A percentile compares a stretch with the other conserved stretches of the same genome.
Evolutionary conservation across 768 basidiomycete species (phyloP).

Genomic region (Suillus variegatus): DNA sequence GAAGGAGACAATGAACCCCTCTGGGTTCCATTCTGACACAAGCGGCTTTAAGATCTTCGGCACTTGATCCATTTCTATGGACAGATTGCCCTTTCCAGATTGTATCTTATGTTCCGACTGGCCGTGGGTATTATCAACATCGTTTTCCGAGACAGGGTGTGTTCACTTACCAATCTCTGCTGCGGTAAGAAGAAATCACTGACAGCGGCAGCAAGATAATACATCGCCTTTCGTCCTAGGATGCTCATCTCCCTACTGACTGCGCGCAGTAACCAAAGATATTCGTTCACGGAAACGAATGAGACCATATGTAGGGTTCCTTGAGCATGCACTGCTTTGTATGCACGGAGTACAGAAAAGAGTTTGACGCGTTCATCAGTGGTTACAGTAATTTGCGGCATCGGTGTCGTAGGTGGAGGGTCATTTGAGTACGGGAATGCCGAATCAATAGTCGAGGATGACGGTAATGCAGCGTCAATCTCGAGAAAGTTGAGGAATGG

Average conservation of each 20-base stretch:
- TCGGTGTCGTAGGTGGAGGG: constrained; percentile 18
- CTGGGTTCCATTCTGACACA: constrained; percentile 90
- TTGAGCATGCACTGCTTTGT: constrained; percentile 75
- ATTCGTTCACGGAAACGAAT: constrained; percentile 95
- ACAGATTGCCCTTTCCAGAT: constrained; percentile 89
- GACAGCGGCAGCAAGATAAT: constrained; percentile 97
- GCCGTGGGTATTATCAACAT: constrained; percentile 5
- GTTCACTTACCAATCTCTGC: constrained; percentile 76
- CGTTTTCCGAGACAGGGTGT: background rate
- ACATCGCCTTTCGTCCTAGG: constrained; percentile 76
- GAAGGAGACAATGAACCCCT: constrained; percentile 95
- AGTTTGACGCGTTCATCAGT: constrained; percentile 65
- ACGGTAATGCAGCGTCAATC: constrained; percentile 41
- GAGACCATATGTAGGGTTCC: constrained; percentile 82
- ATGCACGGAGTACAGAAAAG: constrained; percentile 69
- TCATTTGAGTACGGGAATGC: constrained; percentile 33
- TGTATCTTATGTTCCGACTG: constrained; percentile 99
- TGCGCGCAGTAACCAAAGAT: constrained; percentile 87
- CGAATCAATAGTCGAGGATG: constrained; percentile 20
- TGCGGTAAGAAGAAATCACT: constrained; percentile 97
- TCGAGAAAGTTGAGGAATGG: constrained; percentile 96
- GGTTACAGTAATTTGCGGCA: constrained; percentile 64
- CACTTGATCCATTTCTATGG: constrained; percentile 98
- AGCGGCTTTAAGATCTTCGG: constrained; percentile 94
- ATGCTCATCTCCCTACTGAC: constrained; percentile 76